Conservation (phyloP, 2,329 filamentous ascomycete genomes). For the Chrysoporthe austroafricana region DNA sequence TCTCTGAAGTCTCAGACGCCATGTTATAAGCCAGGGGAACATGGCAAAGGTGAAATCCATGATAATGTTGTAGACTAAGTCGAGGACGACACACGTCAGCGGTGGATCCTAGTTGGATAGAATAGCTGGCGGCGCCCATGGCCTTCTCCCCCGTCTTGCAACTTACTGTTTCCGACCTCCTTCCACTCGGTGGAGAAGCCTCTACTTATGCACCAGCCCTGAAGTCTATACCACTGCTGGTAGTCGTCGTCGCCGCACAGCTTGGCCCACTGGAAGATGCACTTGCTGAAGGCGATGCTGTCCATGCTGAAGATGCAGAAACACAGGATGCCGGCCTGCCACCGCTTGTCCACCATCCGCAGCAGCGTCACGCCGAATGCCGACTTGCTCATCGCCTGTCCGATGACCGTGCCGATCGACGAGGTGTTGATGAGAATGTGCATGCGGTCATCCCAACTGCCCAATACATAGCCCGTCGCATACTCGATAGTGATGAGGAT, state of each 20-base stretch:
- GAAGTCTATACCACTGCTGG: slow-evolving; percentile 50
- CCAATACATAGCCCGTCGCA: slow-evolving; percentile 50
- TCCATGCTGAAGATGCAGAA: slow-evolving; percentile 56
- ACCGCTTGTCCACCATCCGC: slow-evolving; percentile 46
- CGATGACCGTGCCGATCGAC: slow-evolving; percentile 43
- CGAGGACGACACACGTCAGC: too few relatives aligned
- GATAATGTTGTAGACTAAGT: slow-evolving; percentile 54
- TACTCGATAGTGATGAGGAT: slow-evolving; percentile 51
- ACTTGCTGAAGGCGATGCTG: slow-evolving; percentile 50
- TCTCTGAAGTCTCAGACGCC: slow-evolving; percentile 50
- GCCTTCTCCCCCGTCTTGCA: not conserved
- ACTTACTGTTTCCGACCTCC: slow-evolving; percentile 53
- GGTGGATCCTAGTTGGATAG: not conserved
- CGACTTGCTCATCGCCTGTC: slow-evolving; percentile 43
- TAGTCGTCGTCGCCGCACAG: slow-evolving; percentile 48
- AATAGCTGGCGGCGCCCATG: not conserved
- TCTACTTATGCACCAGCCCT: slow-evolving; percentile 46
- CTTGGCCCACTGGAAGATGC: slow-evolving; percentile 54
- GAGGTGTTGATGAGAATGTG: slow-evolving; percentile 54
- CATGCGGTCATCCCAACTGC: slow-evolving; percentile 56
- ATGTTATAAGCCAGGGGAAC: slow-evolving; percentile 55
- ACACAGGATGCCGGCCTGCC: slow-evolving; percentile 49
- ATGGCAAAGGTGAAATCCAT: slow-evolving; percentile 57
- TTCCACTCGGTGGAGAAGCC: slow-evolving; percentile 49
- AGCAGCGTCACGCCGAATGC: slow-evolving; percentile 44